Evolutionary conservation across 768 basidiomycete genomes (phyloP).

Genomic region (Psilocybe cyanescens): DNA sequence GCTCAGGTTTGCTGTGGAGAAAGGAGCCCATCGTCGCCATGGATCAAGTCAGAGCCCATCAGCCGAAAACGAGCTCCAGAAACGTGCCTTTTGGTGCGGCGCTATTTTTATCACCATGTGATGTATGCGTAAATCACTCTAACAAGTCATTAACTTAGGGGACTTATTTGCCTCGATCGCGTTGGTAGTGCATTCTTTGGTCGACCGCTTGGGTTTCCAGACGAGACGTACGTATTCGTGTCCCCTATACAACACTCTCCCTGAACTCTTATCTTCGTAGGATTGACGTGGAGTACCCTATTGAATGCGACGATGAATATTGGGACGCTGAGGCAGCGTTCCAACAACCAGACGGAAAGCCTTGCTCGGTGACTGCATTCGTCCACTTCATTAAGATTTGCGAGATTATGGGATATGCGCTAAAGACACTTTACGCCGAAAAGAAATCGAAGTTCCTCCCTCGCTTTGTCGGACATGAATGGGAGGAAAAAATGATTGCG

Average conservation of each 20-base stretch:
- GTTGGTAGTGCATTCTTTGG: constrained; percentile 55
- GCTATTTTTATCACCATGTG: neutral
- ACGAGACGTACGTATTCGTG: constrained; percentile 59
- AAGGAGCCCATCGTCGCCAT: constrained; percentile 59
- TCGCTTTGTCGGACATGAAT: constrained; percentile 53
- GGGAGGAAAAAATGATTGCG: constrained; percentile 58
- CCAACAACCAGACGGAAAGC: constrained; percentile 67
- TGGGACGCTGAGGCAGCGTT: constrained; percentile 54
- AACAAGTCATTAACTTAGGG: constrained; percentile 19
- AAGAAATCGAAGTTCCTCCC: constrained; percentile 41
- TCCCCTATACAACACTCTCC: neutral
- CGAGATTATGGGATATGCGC: constrained; percentile 62
- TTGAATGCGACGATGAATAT: constrained; percentile 58
- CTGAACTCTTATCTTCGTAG: constrained; percentile 32
- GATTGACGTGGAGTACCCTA: constrained; percentile 67
- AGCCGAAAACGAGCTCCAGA: constrained; percentile 62
- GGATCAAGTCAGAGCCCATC: constrained; percentile 33
- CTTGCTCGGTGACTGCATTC: constrained; percentile 57
- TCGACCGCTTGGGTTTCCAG: constrained; percentile 68
- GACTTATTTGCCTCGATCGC: constrained; percentile 35
- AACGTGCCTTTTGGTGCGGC: constrained; percentile 56
- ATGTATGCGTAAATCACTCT: neutral
- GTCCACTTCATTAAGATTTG: constrained; percentile 55
- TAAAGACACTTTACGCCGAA: constrained; percentile 57
- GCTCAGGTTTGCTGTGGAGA: constrained; percentile 66